A percentile compares a stretch with the other conserved stretches of the same genome.
phyloP scores from a whole-genome alignment of 371 early-diverging fungal genomes.

The Basidiobolus meristosporus region DNA sequence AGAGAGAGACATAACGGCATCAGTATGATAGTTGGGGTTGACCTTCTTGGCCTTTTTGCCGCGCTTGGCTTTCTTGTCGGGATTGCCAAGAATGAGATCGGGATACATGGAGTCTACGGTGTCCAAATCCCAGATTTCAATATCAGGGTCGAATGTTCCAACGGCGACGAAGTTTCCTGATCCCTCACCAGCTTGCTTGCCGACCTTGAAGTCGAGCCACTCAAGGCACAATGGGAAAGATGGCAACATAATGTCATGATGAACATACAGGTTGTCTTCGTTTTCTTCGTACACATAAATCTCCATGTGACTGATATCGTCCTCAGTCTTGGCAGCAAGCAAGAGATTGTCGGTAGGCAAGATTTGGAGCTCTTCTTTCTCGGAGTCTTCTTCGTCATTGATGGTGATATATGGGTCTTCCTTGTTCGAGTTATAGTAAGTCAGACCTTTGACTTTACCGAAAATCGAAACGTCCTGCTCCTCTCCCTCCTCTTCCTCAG shows the following conservation, averaged over 20 bases:
- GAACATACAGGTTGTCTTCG: slow-evolving; percentile 82
- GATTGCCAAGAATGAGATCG: slow-evolving; percentile 64
- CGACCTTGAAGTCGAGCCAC: slow-evolving; percentile 74
- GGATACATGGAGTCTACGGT: slow-evolving; percentile 78
- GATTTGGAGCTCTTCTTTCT: slow-evolving; percentile 57
- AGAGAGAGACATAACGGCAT: slow-evolving; percentile 79
- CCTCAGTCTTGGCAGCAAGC: slow-evolving; percentile 83
- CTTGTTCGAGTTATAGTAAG: slow-evolving; percentile 49
- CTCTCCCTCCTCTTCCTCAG: slow-evolving; percentile 14
- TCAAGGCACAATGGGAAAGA: slow-evolving; percentile 88
- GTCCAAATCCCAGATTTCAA: slow-evolving; percentile 96
- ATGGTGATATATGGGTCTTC: slow-evolving; percentile 72
- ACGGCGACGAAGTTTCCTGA: slow-evolving; percentile 77
- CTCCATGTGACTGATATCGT: slow-evolving; percentile 86
- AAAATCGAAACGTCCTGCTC: slow-evolving; percentile 23
- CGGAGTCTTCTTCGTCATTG: slow-evolving; percentile 53
- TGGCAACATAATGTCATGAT: slow-evolving; percentile 96
- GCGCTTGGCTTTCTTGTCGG: slow-evolving; percentile 21
- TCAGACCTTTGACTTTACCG: slow-evolving; percentile 50
- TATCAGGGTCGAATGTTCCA: slow-evolving; percentile 88
- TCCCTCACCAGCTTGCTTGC: slow-evolving; percentile 25
- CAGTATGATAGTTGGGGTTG: slow-evolving; percentile 54
- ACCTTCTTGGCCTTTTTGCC: slow-evolving; percentile 27
- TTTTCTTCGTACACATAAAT: slow-evolving; percentile 61
- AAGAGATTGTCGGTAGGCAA: slow-evolving; percentile 68